Base-by-base conservation (phyloP, 495 filamentous ascomycete genomes). In the Daldinia bambusicola region DNA sequence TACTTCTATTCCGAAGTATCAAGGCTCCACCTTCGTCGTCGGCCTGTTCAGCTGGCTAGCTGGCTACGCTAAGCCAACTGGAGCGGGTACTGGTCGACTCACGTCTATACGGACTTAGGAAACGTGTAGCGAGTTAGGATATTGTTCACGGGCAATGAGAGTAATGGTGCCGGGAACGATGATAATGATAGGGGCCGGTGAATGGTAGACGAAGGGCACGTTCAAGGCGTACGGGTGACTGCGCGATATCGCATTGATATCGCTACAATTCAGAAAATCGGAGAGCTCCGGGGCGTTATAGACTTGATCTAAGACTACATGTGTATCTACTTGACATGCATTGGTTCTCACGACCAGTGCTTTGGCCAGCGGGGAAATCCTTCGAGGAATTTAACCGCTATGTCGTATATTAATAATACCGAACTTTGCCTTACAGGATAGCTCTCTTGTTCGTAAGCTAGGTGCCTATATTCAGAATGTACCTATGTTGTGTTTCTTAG, bases 201-300 rank as follows among this genome's bases (percentile, higher is more conserved):
- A 56, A 16, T 8, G 9, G 48, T 41, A 52, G 34, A 59, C 16
- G 40, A 18, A 36, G 34, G 34, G 34, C 9, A 36, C 6, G 9
- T 36, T 36, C 6, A 53, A 12, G 38, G 50, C 31, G 45, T 38
- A 68, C 43, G 69, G 61, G 20, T 61, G 60, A 37, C 6, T 72
- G 55, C 40, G 48, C 50, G 69, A 67, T 67, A 71, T 63, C 69
- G 63, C 69, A 55, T 71, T 58, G 63, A 41, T 20, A 38, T 65
- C 68, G 50, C 50, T 60, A 36, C 10, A 60, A 55, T 43, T 40
- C 7, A 50, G 64, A 60, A 57, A 37, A 55, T 56, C 41, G 41
- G 30, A 22, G 56, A 61, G 45, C 53, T 2, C 31, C 14, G 55
- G 53, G 40, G 34, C 20, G 51, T 37, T 37, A 51, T 66, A 62